Evolutionary conservation across 2,329 filamentous ascomycete genomes (phyloP), one percentile per base, ranked within the genome.

Genomic region (Onygena corvina): DNA sequence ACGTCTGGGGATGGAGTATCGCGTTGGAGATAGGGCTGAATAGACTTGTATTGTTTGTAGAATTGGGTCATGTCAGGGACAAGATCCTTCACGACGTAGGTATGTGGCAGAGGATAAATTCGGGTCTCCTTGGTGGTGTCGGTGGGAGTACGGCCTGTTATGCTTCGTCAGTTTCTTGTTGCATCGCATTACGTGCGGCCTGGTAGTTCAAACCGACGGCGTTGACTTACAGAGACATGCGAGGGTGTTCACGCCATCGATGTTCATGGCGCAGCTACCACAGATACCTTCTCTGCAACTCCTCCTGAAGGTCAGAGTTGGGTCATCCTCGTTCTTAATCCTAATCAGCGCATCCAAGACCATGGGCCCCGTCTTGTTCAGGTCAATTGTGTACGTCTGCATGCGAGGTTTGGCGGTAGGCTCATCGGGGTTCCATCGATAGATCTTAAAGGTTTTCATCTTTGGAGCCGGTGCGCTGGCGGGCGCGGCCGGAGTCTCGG

Each of bases 31-130:
- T 94, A 98, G 36, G 92, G 92, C 81, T 96, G 94, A 73, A 98
- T 95, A 12, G 89, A 95, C 74, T 95, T 94, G 80, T 98, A 98
- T 77, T 98, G 92, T 79, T 96, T 96, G 81, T 98, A 98, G 75
- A 98, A 96, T 64, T 92, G 85, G 55, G 92, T 98, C 74, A 98
- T 75, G 67, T 98, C 92, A 52, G 92, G 90, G 29, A 98, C 92
- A 55, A 98, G 81, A 68, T 98, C 92, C 80, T 96, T 98, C 73
- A 98, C 89, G 60, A 98, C 86, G 72, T 95, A 98, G 70, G 89
- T 95, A 74, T 98, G 92, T 61, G 92, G 92, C 59, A 98, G 79
- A 53, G 92, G 92, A 75, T 98, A 98, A 70, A 98, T 89, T 75
- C 94, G 90, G 63, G 85, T 80, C 61, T 95, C 86, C 63, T 84